Conservation (phyloP, 225 moss, liverwort and hornwort species). For the Physcomitrium patens region DNA sequence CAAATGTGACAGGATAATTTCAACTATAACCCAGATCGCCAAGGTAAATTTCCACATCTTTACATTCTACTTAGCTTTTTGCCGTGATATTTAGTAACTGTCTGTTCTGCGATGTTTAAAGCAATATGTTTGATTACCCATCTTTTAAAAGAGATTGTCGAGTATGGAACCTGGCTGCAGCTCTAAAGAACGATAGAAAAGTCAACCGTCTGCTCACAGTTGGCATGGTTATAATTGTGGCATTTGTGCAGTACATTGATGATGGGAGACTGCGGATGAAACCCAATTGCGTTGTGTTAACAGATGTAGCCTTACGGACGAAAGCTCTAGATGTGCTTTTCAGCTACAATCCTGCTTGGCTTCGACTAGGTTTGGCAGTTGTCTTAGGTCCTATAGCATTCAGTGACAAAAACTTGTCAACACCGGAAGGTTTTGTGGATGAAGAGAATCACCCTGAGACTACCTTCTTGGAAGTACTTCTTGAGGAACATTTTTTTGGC, state of each 20-base stretch:
- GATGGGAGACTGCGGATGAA: constrained; percentile 91
- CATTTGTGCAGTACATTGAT: constrained; percentile 71
- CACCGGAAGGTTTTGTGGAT: constrained; percentile 21
- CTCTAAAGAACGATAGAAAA: background rate
- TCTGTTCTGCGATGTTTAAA: background rate
- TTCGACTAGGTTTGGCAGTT: constrained; percentile 72
- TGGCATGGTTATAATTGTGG: constrained; percentile 27
- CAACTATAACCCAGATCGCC: constrained; percentile 62
- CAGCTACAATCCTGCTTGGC: constrained; percentile 77
- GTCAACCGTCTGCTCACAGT: constrained; percentile 4
- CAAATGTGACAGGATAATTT: constrained; percentile 63
- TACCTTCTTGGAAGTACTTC: constrained; percentile 66
- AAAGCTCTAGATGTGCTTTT: constrained; percentile 75
- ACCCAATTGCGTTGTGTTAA: constrained; percentile 61
- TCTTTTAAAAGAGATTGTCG: background rate
- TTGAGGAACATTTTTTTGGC: constrained; percentile 76
- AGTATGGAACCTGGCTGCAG: background rate
- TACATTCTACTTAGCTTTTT: constrained; percentile 2
- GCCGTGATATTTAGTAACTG: background rate
- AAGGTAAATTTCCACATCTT: constrained; percentile 47
- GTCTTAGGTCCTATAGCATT: constrained; percentile 68
- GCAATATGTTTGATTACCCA: background rate
- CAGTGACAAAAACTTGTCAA: constrained; percentile 36
- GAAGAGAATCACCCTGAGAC: constrained; percentile 37
- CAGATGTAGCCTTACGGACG: constrained; percentile 72